Percentiles rank a stretch among this genome's conserved stretches.
Conservation (phyloP, 495 filamentous ascomycete species). For the Hypoxylon fuscum region DNA sequence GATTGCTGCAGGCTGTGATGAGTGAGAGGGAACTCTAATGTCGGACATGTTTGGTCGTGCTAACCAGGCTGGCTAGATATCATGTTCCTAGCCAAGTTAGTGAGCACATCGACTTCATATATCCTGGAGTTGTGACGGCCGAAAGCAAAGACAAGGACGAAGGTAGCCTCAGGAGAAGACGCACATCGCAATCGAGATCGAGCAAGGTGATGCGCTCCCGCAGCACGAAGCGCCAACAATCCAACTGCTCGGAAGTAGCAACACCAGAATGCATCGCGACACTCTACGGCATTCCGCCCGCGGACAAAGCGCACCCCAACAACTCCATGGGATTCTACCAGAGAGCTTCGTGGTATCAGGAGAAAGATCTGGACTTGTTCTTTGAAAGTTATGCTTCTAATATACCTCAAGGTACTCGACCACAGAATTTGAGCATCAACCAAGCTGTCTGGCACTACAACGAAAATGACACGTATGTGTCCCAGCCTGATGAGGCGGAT, state of each 20-base stretch:
- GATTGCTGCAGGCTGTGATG: conserved; percentile 2
- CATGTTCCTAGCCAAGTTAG: conserved; percentile 62
- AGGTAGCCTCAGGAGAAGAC: conserved; percentile 33
- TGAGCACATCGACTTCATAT: conserved; percentile 67
- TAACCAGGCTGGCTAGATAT: conserved; percentile 54
- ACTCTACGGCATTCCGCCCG: conserved; percentile 10
- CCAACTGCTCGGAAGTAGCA: not conserved
- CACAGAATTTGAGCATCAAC: conserved; percentile 34
- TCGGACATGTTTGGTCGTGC: not conserved
- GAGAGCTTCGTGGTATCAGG: conserved; percentile 39
- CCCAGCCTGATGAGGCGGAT: conserved; percentile 45
- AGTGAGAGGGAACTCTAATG: not conserved
- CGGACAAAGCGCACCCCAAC: conserved; percentile 30
- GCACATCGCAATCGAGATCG: conserved; percentile 8
- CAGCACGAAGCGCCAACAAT: not conserved
- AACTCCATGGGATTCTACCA: conserved; percentile 39
- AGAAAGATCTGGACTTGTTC: conserved; percentile 68
- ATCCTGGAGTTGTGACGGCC: conserved; percentile 48
- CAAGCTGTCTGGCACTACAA: not conserved
- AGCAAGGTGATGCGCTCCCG: not conserved
- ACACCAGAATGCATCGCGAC: not conserved
- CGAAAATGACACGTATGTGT: conserved; percentile 36
- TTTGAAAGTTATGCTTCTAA: conserved; percentile 51
- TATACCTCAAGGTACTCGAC: not conserved
- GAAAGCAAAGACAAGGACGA: conserved; percentile 47